Percentiles rank a stretch among this genome's conserved stretches.
phyloP scores from a whole-genome alignment of 352 stramenopile species.

The Phytopythium vexans region DNA sequence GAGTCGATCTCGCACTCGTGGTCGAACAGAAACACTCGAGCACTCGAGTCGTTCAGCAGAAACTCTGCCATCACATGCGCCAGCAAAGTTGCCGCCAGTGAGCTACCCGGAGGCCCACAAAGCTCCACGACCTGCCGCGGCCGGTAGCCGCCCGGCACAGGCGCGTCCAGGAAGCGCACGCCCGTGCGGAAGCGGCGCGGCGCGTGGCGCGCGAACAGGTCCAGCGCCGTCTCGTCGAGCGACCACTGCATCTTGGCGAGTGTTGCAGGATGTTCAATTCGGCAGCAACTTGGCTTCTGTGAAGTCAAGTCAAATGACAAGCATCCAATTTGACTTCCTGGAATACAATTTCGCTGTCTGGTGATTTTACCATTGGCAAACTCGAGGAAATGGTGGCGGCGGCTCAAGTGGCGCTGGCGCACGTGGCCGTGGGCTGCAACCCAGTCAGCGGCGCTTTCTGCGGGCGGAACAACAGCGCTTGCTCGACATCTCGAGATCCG shows the following conservation, averaged over 20 bases:
- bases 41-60: slow-evolving; percentile 26
- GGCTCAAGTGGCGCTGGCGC: slow-evolving; percentile 25
- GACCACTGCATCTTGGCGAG: slow-evolving; percentile 13
- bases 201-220: slow-evolving; percentile 61
- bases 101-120: slow-evolving; percentile 27
- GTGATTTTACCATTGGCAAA: too few species aligned
- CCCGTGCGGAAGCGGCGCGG: slow-evolving; percentile 51
- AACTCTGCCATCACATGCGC: slow-evolving; percentile 59
- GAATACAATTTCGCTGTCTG: too few species aligned
- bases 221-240: slow-evolving; percentile 67
- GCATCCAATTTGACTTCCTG: too few species aligned
- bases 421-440: slow-evolving; percentile 56
- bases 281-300: too few species aligned
- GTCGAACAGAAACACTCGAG: slow-evolving; percentile 64
- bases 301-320: too few species aligned
- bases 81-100: slow-evolving; percentile 42
- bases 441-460: slow-evolving; percentile 48
- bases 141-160: slow-evolving; percentile 40
- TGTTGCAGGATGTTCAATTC: too few species aligned
- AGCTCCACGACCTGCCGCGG: slow-evolving; percentile 66
- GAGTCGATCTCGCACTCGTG: slow-evolving; percentile 47
- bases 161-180: slow-evolving; percentile 49
- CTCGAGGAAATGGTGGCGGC: slow-evolving; percentile 3
- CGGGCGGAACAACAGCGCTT: slow-evolving; percentile 6
- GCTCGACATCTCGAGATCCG: slow-evolving; percentile 2